Base-by-base conservation (phyloP, 495 filamentous ascomycete genomes). In the Paragyromitra xinjiangensis region DNA sequence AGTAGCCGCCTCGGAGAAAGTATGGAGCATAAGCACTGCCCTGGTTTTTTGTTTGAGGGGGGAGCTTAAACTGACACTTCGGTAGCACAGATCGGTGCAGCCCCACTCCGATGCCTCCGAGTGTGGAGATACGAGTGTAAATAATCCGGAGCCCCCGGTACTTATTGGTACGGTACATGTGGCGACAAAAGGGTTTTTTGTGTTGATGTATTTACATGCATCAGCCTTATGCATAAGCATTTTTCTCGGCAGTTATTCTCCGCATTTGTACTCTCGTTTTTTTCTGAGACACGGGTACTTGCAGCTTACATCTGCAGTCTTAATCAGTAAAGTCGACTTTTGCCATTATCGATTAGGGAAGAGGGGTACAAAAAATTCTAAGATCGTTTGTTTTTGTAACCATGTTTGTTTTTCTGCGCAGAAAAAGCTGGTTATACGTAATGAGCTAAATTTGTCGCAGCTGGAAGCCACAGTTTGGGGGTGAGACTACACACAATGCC, bases 171-270 rank as follows among this genome's bases (percentile, higher is more conserved):
- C 61, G 71, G 51, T 64, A 9, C 19, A 19, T 51, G 53, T 56
- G 53, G 53, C 53, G 22, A 22, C 11, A 26, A 56, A 56, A 56
- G 12, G n/a, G 6, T 24, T 22, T 24, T 55, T 16, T 48, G 14
- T 45, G 19, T 7, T 19, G 12, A 16, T n/a, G 12, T 26, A 9
- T 22, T 6, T 29, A 29, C 44, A 34, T 55, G 22, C 50, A 68
- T 75, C 74, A 77, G 74, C 74, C 74, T 77, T 77, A 77, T 77
- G 51, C 71, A 58, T 65, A 22, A 11, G 26, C n/a, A 45, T 61
- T 51, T 55, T 48, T 26, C 63, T 44, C 63, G 69, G 50, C 63
- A 51, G 29, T 72, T 72, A 72, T 72, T 72, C 69, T 64, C 69
- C 55, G 72, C 7, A 2, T 53, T 68, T 56, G 11, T 51, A n/a